These are phyloP conservation scores for Daedaleopsis nitida DNA, from an alignment of 768 basidiomycete genomes.

Conservation along the genomic window DNA sequence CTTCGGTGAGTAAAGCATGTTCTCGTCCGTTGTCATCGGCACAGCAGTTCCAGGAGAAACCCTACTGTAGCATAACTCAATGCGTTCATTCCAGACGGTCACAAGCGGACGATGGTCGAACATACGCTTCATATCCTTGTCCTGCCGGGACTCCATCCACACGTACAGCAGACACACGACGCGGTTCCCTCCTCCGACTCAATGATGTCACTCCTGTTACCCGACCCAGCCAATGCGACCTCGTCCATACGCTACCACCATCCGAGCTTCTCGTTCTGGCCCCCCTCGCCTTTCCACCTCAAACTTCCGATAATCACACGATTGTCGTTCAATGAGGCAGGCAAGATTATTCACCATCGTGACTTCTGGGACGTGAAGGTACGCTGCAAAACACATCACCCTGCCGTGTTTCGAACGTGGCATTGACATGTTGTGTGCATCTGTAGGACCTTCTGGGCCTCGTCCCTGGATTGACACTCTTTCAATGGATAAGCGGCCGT, in stretches of 20 bases:
- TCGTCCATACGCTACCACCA: conserved; percentile 1
- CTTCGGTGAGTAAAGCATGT: conserved; percentile 54
- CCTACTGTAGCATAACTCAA: neutral
- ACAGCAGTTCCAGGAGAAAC: neutral
- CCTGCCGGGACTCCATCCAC: conserved; percentile 65
- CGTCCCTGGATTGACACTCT: conserved; percentile 65
- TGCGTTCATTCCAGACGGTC: conserved; percentile 55
- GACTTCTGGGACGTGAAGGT: conserved; percentile 78
- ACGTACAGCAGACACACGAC: conserved; percentile 24
- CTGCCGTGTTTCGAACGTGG: too few relatives aligned
- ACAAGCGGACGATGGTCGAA: conserved; percentile 72
- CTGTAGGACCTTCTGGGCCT: conserved; percentile 65
- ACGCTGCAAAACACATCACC: neutral
- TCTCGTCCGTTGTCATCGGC: conserved; percentile 8
- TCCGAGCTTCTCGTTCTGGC: conserved; percentile 28
- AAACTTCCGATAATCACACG: conserved; percentile 71
- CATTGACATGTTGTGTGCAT: neutral
- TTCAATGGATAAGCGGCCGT: conserved; percentile 70
- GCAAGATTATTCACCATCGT: conserved; percentile 76
- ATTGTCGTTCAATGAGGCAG: conserved; percentile 79
- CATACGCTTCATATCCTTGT: conserved; percentile 79
- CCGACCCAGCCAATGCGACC: conserved; percentile 1
- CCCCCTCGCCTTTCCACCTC: conserved; percentile 75
- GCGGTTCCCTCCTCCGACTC: neutral
- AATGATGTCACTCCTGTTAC: conserved; percentile 6